Evolutionary conservation across 805 yeast genomes (phyloP).

Genomic region (Myxozyma neglecta): DNA sequence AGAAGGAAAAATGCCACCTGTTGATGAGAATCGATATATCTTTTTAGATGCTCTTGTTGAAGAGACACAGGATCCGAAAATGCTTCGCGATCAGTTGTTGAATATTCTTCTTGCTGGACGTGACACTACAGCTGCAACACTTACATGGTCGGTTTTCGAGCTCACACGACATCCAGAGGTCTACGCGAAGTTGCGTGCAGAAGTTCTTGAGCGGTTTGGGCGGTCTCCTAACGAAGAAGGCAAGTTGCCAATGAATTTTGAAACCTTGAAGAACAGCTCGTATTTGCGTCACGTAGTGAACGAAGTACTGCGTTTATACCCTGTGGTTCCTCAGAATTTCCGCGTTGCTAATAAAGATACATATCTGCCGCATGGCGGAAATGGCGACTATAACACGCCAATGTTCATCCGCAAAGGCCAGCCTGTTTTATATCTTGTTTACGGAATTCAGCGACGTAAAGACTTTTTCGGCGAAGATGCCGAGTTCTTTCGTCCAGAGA

Average conservation of each 20-base stretch:
- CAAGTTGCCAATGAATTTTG: background rate
- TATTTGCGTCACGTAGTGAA: constrained; percentile 7
- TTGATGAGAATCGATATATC: background rate
- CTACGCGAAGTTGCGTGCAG: constrained; percentile 9
- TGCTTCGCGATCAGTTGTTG: constrained; percentile 52
- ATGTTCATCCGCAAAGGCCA: constrained; percentile 48
- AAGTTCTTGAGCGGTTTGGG: constrained; percentile 30
- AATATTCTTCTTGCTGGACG: constrained; percentile 36
- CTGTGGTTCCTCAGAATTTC: constrained; percentile 12
- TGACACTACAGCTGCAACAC: constrained; percentile 19
- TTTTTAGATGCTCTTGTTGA: constrained; percentile 18
- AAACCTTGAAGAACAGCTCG: constrained; percentile 1
- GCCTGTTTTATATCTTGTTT: constrained; percentile 44
- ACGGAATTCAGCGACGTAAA: constrained; percentile 47
- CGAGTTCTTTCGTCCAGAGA: constrained; percentile 47
- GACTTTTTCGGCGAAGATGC: constrained; percentile 50
- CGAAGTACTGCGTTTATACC: constrained; percentile 18
- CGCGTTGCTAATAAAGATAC: constrained; percentile 11
- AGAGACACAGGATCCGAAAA: constrained; percentile 49
- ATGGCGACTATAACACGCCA: constrained; percentile 44
- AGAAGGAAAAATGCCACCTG: background rate
- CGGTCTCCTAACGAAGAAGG: constrained; percentile 8
- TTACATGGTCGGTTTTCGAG: constrained; percentile 7
- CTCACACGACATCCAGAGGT: constrained; percentile 11
- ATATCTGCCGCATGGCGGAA: constrained; percentile 51